Base-by-base conservation (phyloP, 1,284 basidiomycete genomes). In the Wolfiporia cocos region DNA sequence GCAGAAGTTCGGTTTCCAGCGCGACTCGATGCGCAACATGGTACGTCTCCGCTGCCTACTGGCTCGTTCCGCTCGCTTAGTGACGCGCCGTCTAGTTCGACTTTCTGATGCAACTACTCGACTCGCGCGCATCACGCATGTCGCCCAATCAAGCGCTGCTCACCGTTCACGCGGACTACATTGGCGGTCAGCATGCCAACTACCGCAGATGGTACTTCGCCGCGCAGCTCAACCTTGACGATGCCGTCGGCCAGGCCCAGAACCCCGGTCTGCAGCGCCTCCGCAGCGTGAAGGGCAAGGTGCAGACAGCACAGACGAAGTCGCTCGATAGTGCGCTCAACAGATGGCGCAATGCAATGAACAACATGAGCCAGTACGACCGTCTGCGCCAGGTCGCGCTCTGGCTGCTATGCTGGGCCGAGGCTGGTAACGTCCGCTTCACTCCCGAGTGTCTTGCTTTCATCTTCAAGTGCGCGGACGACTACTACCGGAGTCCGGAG, bases 121-220 rank as follows among this genome's bases (percentile, higher is more conserved):
- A 99, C 68, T 95, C 92, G 32, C 81, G 90, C 48, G 86, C 93
- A 9, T 96, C 92, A n/a, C 87, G 96, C 52, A 99, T 99, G 95
- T 83, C 88, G n/a, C 93, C 96, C 4, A 88, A 89, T 61, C 94
- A 98, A 62, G 95, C 96, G 4, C 81, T 96, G 23, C 74, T 94
- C 48, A 99, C 95, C 20, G 76, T 99, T 33, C 95, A 99, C 63
- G 94, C 95, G 44, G 94, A 98, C 66, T 99, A 98, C 67, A 98
- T 99, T 50, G 96, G 96, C 49, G 96, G 96, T 37, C 90, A 91
- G 59, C 86, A 95, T 60, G 92, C 93, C 54, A 96, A 95, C 71
- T 95, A 96, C 66, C 86, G 92, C 62, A 95, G 94, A 65, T 98
- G 96, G 95, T 99, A 99, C 65, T 99, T 99, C 66, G 96, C 96